phyloP scores from a whole-genome alignment of 2,329 filamentous ascomycete species.

The Cytospora paraplurivora region DNA sequence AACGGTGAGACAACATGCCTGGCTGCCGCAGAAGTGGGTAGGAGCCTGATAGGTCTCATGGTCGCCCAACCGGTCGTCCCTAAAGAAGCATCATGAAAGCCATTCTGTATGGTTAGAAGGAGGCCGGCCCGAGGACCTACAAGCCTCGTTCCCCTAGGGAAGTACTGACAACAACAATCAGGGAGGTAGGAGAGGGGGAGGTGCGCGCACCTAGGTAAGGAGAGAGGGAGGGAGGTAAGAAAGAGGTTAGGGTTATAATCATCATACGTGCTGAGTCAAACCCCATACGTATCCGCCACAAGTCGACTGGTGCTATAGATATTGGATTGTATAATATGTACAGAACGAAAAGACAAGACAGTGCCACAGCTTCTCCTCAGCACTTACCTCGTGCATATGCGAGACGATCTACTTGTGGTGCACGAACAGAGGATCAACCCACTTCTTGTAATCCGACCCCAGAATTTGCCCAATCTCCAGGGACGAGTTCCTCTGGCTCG shows the following conservation, averaged over 20 bases:
- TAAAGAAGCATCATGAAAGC: background rate
- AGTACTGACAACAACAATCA: background rate
- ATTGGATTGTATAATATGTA: conserved; percentile 1
- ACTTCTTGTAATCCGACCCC: conserved; percentile 7
- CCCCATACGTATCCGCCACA: background rate
- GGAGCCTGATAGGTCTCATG: conserved; percentile 19
- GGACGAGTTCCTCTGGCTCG: conserved; percentile 38
- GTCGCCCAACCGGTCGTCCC: conserved; percentile 10
- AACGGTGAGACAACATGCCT: conserved; percentile 64
- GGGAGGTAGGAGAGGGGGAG: too few species aligned
- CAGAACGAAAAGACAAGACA: background rate
- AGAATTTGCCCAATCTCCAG: conserved; percentile 39
- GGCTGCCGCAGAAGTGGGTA: conserved; percentile 24
- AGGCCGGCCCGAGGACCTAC: background rate
- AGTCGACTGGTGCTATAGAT: background rate
- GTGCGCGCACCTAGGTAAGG: too few species aligned
- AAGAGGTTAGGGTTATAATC: too few species aligned
- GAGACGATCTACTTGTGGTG: background rate
- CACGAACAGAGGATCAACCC: conserved; percentile 15
- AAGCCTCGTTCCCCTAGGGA: too few species aligned
- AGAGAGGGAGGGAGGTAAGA: too few species aligned
- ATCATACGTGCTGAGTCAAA: too few species aligned
- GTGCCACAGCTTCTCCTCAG: background rate
- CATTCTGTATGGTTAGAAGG: background rate
- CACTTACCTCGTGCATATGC: background rate